Conservation (phyloP, 2,329 filamentous ascomycete genomes). For the Talaromyces piceae region DNA sequence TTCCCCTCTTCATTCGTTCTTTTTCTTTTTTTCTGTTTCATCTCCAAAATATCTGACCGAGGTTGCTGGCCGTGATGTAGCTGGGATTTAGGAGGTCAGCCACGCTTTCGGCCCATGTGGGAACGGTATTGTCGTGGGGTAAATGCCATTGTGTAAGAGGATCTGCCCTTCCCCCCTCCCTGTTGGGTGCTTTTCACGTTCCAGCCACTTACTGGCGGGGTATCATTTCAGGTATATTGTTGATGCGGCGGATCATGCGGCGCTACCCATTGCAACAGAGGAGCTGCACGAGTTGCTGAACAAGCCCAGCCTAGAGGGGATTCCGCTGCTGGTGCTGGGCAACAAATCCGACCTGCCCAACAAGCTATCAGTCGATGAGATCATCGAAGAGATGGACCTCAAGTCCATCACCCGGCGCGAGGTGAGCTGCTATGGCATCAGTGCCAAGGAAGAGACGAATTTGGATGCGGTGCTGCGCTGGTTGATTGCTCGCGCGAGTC, state of each 20-base stretch:
- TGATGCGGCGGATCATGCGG: slow-evolving; percentile 78
- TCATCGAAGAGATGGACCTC: slow-evolving; percentile 87
- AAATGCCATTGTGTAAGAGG: slow-evolving; percentile 77
- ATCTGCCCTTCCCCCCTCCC: too few relatives aligned
- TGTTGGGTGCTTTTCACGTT: too few relatives aligned
- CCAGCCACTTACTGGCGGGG: not conserved
- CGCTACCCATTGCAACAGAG: slow-evolving; percentile 78
- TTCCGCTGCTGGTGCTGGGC: slow-evolving; percentile 85
- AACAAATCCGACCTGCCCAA: slow-evolving; percentile 96
- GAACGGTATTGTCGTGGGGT: slow-evolving; percentile 96
- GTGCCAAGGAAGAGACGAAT: slow-evolving; percentile 97
- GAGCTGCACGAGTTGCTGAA: slow-evolving; percentile 85
- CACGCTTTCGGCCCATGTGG: slow-evolving; percentile 97
- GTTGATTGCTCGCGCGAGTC: slow-evolving; percentile 82
- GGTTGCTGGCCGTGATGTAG: slow-evolving; percentile 27
- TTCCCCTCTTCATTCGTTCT: slow-evolving; percentile 12
- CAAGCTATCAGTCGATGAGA: slow-evolving; percentile 84
- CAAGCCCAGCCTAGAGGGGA: slow-evolving; percentile 76
- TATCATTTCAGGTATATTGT: slow-evolving; percentile 69
- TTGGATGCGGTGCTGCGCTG: slow-evolving; percentile 94
- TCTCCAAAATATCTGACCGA: slow-evolving; percentile 17
- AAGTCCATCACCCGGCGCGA: slow-evolving; percentile 85
- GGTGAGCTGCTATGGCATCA: slow-evolving; percentile 97
- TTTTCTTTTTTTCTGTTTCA: not conserved
- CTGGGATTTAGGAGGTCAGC: slow-evolving; percentile 97